Percentiles rank a stretch among this genome's conserved stretches.
These are phyloP conservation scores for Avena atlantica DNA, from an alignment of 176 grass and related monocot genomes.

Conservation along the genomic window DNA sequence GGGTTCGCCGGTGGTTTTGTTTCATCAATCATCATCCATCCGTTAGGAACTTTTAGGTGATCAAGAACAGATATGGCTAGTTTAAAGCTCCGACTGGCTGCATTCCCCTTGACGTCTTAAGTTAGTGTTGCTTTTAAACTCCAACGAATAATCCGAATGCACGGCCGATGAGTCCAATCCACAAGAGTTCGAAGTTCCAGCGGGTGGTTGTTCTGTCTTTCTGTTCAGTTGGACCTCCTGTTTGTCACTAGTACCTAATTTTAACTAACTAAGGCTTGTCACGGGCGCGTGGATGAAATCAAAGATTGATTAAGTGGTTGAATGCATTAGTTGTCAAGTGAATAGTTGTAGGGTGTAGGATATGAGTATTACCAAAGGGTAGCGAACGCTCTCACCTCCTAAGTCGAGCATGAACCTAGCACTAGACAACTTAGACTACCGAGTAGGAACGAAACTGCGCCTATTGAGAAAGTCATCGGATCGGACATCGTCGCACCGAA, in stretches of 20 bases:
- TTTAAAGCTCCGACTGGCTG: neutral
- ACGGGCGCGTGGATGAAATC: neutral
- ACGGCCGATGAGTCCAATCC: neutral
- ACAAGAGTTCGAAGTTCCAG: neutral
- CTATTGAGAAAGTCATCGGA: too few species aligned
- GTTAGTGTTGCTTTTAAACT: neutral
- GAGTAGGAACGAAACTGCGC: too few species aligned
- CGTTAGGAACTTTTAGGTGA: constrained; percentile 33
- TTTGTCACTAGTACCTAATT: constrained; percentile 40
- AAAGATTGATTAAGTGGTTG: neutral
- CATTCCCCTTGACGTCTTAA: neutral
- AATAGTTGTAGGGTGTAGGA: neutral
- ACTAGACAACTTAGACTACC: too few species aligned
- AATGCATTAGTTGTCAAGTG: neutral
- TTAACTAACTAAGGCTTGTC: constrained; percentile 21
- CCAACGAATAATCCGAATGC: neutral
- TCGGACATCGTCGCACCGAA: too few species aligned
- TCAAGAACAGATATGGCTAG: neutral
- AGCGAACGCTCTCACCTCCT: too few species aligned
- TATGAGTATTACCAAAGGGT: too few species aligned
- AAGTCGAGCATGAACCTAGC: too few species aligned
- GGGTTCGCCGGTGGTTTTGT: neutral
- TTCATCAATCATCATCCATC: neutral
- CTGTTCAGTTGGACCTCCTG: neutral
- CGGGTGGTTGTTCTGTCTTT: neutral